phyloP scores from a whole-genome alignment of 352 stramenopile species.

The Phytophthora boehmeriae region DNA sequence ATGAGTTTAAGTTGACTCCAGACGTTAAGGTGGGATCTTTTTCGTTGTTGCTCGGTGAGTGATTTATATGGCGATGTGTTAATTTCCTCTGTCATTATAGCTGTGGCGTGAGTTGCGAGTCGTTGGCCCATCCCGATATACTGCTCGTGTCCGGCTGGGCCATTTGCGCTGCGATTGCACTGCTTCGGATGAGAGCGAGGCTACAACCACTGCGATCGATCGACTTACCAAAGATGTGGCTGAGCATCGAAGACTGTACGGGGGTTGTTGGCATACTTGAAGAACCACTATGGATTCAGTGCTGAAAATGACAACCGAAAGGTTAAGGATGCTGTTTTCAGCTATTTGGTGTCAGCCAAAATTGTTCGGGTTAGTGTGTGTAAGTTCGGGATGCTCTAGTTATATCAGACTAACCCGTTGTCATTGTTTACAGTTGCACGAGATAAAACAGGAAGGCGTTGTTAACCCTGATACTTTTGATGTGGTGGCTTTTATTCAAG shows the following conservation, averaged over 20 bases:
- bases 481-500: slow-evolving; percentile 43
- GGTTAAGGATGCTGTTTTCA: slow-evolving; percentile 53
- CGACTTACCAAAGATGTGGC: slow-evolving; percentile 41
- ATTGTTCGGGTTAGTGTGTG: slow-evolving; percentile 47
- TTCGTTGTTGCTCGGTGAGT: neutral
- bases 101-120: slow-evolving; percentile 48
- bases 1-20: slow-evolving; percentile 58
- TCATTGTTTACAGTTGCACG: slow-evolving; percentile 27
- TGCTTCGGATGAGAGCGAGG: slow-evolving; percentile 43
- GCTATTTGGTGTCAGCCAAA: slow-evolving; percentile 45
- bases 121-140: slow-evolving; percentile 23
- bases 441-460: slow-evolving; percentile 20
- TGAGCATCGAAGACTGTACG: slow-evolving; percentile 52
- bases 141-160: slow-evolving; percentile 40
- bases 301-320: slow-evolving; percentile 44
- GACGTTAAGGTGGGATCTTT: slow-evolving; percentile 53
- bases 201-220: slow-evolving; percentile 52
- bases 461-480: slow-evolving; percentile 32
- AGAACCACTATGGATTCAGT: slow-evolving; percentile 47
- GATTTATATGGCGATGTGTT: slow-evolving; percentile 10
- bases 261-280: slow-evolving; percentile 50
- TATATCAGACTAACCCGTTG: slow-evolving; percentile 13
- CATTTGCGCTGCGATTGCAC: slow-evolving; percentile 47
- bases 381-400: neutral
- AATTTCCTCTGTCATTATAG: slow-evolving; percentile 31